Conservation (phyloP, 2,329 filamentous ascomycete species). For the Aspergillus pseudoterreus region DNA sequence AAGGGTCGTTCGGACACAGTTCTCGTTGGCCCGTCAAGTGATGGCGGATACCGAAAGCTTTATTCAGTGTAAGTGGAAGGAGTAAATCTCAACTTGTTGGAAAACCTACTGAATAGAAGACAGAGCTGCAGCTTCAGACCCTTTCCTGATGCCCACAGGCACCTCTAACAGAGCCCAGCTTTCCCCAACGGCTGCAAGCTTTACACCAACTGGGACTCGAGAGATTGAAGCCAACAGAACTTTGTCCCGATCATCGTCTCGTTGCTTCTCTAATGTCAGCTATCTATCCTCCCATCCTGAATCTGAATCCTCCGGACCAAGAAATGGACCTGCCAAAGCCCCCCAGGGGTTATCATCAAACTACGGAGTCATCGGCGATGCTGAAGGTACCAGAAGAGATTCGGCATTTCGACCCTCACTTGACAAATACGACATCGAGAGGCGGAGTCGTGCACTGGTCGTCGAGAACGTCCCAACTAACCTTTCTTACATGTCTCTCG, state of each 20-base stretch:
- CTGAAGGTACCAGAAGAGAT: constrained; percentile 9
- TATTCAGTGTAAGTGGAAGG: constrained; percentile 20
- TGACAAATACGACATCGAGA: constrained; percentile 23
- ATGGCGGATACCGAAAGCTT: constrained; percentile 14
- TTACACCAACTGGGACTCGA: constrained; percentile 49
- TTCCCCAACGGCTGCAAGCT: constrained; percentile 61
- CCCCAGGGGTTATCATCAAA: constrained; percentile 12
- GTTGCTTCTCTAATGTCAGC: constrained; percentile 13
- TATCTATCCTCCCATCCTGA: constrained; percentile 20
- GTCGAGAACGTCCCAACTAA: constrained; percentile 30
- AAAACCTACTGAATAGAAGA: constrained; percentile 1
- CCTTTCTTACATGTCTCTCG: constrained; percentile 32
- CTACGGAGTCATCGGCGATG: constrained; percentile 23
- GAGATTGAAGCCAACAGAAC: constrained; percentile 9
- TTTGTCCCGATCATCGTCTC: constrained; percentile 8
- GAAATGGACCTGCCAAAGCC: constrained; percentile 5
- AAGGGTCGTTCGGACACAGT: constrained; percentile 28
- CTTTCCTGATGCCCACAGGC: constrained; percentile 23
- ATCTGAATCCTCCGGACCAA: constrained; percentile 11
- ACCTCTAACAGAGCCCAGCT: constrained; percentile 38
- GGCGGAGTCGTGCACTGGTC: constrained; percentile 28
- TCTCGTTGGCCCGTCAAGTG: constrained; percentile 12
- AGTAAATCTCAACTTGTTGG: neutral
- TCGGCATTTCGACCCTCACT: constrained; percentile 9
- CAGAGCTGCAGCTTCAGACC: constrained; percentile 24